Evolutionary conservation across 1,284 basidiomycete genomes (phyloP).

Genomic region (Takashimella tepidaria): DNA sequence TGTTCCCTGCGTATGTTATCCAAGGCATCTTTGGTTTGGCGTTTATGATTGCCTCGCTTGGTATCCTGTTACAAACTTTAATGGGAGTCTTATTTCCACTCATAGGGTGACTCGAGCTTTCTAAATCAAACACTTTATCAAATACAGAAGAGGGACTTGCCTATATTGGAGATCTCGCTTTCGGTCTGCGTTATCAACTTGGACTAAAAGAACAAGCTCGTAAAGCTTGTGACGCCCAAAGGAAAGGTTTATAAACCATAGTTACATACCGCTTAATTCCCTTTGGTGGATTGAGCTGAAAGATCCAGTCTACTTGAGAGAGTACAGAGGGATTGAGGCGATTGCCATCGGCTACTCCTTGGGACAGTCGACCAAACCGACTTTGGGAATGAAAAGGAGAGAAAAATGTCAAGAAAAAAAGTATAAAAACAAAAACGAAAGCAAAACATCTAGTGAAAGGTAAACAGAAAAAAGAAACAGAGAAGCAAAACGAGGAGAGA

Average conservation of each 20-base stretch:
- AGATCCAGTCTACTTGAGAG: too few relatives aligned
- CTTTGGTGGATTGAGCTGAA: too few relatives aligned
- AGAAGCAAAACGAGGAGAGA: too few relatives aligned
- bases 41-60: slow-evolving; percentile 53
- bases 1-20: slow-evolving; percentile 57
- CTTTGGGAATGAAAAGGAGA: background rate
- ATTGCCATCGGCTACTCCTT: background rate
- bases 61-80: slow-evolving; percentile 21
- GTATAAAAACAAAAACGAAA: too few relatives aligned
- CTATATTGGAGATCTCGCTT: slow-evolving; percentile 24
- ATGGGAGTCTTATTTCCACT: slow-evolving; percentile 36
- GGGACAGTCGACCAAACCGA: background rate
- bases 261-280: too few relatives aligned
- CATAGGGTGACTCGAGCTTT: slow-evolving; percentile 52
- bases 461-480: too few relatives aligned
- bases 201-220: slow-evolving; percentile 7
- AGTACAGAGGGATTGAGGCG: too few relatives aligned
- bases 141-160: slow-evolving; percentile 21
- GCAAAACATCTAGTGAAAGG: too few relatives aligned
- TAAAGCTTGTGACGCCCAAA: background rate
- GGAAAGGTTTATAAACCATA: background rate
- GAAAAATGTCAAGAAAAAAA: too few relatives aligned
- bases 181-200: slow-evolving; percentile 20
- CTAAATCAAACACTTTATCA: slow-evolving; percentile 18
- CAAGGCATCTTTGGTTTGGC: slow-evolving; percentile 55